Evolutionary conservation across 2,329 filamentous ascomycete genomes (phyloP).

Genomic region (Pezicula carpinea): DNA sequence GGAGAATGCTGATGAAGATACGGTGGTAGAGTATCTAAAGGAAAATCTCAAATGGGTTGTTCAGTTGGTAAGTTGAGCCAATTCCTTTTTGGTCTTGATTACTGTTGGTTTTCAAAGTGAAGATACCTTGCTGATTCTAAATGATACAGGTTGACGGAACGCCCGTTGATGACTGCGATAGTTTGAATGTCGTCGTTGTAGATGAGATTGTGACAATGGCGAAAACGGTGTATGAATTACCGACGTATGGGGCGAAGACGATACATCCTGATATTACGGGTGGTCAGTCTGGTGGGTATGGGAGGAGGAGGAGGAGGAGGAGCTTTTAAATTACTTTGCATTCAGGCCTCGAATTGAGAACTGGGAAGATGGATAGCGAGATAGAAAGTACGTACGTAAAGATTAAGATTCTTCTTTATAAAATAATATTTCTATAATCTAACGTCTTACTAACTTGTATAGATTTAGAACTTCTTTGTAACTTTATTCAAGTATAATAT

Average conservation of each 20-base stretch:
- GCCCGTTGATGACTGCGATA: constrained; percentile 8
- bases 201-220: constrained; percentile 16
- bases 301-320: neutral
- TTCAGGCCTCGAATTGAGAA: too few relatives aligned
- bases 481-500: too few relatives aligned
- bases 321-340: too few relatives aligned
- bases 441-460: too few relatives aligned
- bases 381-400: too few relatives aligned
- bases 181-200: constrained; percentile 15
- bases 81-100: neutral
- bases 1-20: constrained; percentile 5
- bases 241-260: constrained; percentile 18
- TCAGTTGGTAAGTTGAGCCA: constrained; percentile 17
- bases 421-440: too few relatives aligned
- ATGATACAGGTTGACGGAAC: constrained; percentile 15
- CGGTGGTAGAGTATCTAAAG: constrained; percentile 15
- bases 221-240: constrained; percentile 13
- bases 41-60: constrained; percentile 20
- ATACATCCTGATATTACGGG: constrained; percentile 16
- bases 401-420: too few relatives aligned
- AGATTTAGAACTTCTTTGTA: too few relatives aligned
- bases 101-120: too few relatives aligned
- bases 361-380: too few relatives aligned
- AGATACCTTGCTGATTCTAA: neutral
- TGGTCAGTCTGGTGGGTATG: constrained; percentile 12